Conservation (phyloP, 371 early-diverging fungal genomes). For the Nematocida parisii region DNA sequence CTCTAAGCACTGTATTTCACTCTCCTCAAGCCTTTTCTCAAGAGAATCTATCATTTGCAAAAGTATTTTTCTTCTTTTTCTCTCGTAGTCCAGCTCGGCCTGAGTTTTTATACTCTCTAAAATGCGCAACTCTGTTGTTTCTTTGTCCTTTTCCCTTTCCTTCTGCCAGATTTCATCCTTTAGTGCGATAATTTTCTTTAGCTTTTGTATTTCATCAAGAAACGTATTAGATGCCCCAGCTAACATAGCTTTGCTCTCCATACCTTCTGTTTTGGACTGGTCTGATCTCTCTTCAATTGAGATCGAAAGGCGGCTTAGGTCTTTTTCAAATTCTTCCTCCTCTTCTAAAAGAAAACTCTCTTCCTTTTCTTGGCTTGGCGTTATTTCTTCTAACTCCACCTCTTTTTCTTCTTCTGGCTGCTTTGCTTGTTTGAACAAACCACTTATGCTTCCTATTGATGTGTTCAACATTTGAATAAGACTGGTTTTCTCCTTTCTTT, state of each 20-base stretch:
- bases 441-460: constrained; percentile 54
- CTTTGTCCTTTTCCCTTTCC: constrained; percentile 48
- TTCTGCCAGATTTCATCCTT: constrained; percentile 45
- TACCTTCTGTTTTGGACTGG: neutral
- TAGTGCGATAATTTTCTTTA: constrained; percentile 44
- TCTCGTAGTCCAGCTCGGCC: constrained; percentile 53
- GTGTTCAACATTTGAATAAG: constrained; percentile 58
- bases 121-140: constrained; percentile 36
- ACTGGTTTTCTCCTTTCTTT: constrained; percentile 49
- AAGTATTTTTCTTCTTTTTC: constrained; percentile 49
- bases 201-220: constrained; percentile 23
- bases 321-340: constrained; percentile 56
- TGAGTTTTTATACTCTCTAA: constrained; percentile 50
- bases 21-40: constrained; percentile 37
- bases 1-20: constrained; percentile 57
- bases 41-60: constrained; percentile 31
- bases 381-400: constrained; percentile 41
- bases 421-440: constrained; percentile 49
- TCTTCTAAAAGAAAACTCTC: constrained; percentile 29
- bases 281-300: constrained; percentile 12
- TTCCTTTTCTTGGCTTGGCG: constrained; percentile 30
- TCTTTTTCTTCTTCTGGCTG: constrained; percentile 8
- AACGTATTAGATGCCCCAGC: neutral
- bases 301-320: constrained; percentile 30
- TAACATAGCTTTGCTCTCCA: neutral